Evolutionary conservation across 2,329 filamentous ascomycete species (phyloP).

Genomic region (Arthrobotrys entomopaga): DNA sequence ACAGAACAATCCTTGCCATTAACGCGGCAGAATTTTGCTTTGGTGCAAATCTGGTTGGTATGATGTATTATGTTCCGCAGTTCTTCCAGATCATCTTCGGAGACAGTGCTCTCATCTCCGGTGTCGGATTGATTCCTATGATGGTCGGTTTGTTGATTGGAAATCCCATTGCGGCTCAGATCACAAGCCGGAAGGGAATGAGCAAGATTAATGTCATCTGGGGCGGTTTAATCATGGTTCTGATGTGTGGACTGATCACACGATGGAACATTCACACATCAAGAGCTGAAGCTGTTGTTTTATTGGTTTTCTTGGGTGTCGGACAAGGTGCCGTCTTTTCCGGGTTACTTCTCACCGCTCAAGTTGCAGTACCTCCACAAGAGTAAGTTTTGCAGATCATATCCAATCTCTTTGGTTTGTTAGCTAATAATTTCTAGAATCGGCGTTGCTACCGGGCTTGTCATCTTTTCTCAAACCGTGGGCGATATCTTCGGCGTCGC

Average conservation of each 20-base stretch:
- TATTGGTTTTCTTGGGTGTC: slow-evolving; percentile 26
- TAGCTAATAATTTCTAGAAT: slow-evolving; percentile 27
- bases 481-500: slow-evolving; percentile 32
- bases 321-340: slow-evolving; percentile 38
- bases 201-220: slow-evolving; percentile 37
- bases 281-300: slow-evolving; percentile 23
- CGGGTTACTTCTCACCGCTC: slow-evolving; percentile 22
- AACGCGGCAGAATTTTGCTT: slow-evolving; percentile 61
- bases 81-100: slow-evolving; percentile 69
- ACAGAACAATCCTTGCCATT: slow-evolving; percentile 68
- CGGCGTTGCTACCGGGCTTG: slow-evolving; percentile 28
- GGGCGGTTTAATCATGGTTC: slow-evolving; percentile 30
- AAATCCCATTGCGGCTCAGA: slow-evolving; percentile 32
- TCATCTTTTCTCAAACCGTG: slow-evolving; percentile 33
- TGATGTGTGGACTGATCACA: slow-evolving; percentile 32
- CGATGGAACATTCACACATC: slow-evolving; percentile 28
- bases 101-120: slow-evolving; percentile 66
- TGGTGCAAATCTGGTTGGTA: slow-evolving; percentile 60
- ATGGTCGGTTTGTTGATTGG: slow-evolving; percentile 64
- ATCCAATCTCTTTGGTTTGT: neutral
- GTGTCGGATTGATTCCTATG: slow-evolving; percentile 68
- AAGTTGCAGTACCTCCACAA: slow-evolving; percentile 34
- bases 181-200: slow-evolving; percentile 31
- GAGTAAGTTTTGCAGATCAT: slow-evolving; percentile 21
- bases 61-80: slow-evolving; percentile 69